Conservation (phyloP, 192 early-diverging fungal species). For the Coemansia sp. region DNA sequence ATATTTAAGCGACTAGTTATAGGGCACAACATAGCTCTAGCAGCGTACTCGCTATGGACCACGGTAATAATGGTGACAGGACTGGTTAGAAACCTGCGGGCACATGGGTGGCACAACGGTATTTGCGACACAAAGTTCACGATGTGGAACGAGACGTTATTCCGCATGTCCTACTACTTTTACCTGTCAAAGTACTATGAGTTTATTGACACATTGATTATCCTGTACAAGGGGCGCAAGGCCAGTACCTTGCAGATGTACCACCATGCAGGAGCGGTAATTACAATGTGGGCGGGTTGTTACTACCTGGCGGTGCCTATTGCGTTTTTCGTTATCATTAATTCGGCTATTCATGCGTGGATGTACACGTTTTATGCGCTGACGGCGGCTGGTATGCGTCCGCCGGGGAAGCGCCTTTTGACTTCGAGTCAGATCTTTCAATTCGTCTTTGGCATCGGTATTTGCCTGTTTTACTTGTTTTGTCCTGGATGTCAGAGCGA, state of each 20-base stretch:
- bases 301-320: slow-evolving; percentile 73
- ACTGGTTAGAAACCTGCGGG: slow-evolving; percentile 56
- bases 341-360: slow-evolving; percentile 85
- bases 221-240: slow-evolving; percentile 69
- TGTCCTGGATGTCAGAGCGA: slow-evolving; percentile 62
- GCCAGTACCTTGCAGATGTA: slow-evolving; percentile 82
- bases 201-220: slow-evolving; percentile 83
- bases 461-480: slow-evolving; percentile 68
- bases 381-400: slow-evolving; percentile 68
- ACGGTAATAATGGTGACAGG: slow-evolving; percentile 62
- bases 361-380: slow-evolving; percentile 86
- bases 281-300: slow-evolving; percentile 85
- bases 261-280: slow-evolving; percentile 86
- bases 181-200: slow-evolving; percentile 91
- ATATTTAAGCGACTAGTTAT: slow-evolving; percentile 76
- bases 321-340: slow-evolving; percentile 77
- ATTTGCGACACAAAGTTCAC: slow-evolving; percentile 66
- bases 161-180: slow-evolving; percentile 79
- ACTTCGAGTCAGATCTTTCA: slow-evolving; percentile 85
- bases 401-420: slow-evolving; percentile 77
- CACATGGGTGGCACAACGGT: slow-evolving; percentile 57
- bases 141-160: slow-evolving; percentile 69
- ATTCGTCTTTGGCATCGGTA: slow-evolving; percentile 72
- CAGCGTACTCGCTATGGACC: slow-evolving; percentile 71
- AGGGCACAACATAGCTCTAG: slow-evolving; percentile 71